Conservation (phyloP, 306 rosid species). For the Prunus armeniaca region DNA sequence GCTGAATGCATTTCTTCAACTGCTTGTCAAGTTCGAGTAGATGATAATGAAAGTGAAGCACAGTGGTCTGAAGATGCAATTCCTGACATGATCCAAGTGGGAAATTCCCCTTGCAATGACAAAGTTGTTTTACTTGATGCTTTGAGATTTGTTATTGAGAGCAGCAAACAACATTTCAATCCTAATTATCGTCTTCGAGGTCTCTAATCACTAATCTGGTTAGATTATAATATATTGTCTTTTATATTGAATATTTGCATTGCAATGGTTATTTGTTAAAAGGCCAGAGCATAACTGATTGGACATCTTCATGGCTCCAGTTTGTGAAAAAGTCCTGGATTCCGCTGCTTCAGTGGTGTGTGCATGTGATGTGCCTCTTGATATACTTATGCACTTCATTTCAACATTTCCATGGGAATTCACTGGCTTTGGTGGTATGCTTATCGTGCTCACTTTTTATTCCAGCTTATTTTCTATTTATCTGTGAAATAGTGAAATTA, state of each 20-base stretch:
- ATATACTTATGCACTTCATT: slow-evolving; percentile 65
- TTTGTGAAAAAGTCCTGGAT: slow-evolving; percentile 72
- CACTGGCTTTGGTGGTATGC: slow-evolving; percentile 75
- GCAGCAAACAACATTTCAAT: slow-evolving; percentile 96
- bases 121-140: slow-evolving; percentile 54
- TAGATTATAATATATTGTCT: slow-evolving; percentile 36
- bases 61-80: slow-evolving; percentile 33
- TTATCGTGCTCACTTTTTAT: too few species aligned
- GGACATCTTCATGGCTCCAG: slow-evolving; percentile 42
- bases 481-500: background rate
- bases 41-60: slow-evolving; percentile 25
- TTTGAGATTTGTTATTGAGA: slow-evolving; percentile 74
- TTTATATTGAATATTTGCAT: slow-evolving; percentile 17
- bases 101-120: slow-evolving; percentile 27
- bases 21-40: slow-evolving; percentile 43
- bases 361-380: slow-evolving; percentile 62
- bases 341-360: slow-evolving; percentile 76
- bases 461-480: too few species aligned
- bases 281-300: slow-evolving; percentile 25
- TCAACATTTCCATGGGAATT: slow-evolving; percentile 82
- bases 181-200: slow-evolving; percentile 90
- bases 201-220: slow-evolving; percentile 38
- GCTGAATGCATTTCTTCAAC: slow-evolving; percentile 87
- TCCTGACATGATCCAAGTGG: slow-evolving; percentile 24
- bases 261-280: slow-evolving; percentile 8